Percentiles rank a stretch among this genome's conserved stretches.
phyloP scores from a whole-genome alignment of 2,329 filamentous ascomycete species.

The Fusarium zealandicum region DNA sequence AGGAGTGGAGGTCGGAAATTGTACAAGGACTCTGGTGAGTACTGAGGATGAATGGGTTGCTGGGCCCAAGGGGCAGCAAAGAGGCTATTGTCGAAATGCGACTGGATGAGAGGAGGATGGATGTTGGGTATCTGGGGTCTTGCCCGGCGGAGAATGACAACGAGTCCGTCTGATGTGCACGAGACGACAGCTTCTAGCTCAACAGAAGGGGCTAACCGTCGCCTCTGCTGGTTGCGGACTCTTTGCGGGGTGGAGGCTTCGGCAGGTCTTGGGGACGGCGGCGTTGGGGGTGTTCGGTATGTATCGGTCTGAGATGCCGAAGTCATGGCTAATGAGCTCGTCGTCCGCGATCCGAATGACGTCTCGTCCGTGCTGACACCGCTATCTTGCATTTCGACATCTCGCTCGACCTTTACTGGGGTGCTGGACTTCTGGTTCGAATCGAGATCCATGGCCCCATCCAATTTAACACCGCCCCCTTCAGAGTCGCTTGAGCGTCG shows the following conservation, averaged over 20 bases:
- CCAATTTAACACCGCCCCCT: slow-evolving; percentile 56
- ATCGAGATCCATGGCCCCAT: slow-evolving; percentile 53
- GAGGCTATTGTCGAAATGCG: slow-evolving; percentile 66
- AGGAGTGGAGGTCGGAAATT: slow-evolving; percentile 45
- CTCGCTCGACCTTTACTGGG: slow-evolving; percentile 49
- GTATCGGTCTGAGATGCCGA: slow-evolving; percentile 7
- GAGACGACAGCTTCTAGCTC: slow-evolving; percentile 91
- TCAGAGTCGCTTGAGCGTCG: slow-evolving; percentile 51
- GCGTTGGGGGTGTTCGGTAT: slow-evolving; percentile 31
- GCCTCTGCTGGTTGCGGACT: slow-evolving; percentile 7
- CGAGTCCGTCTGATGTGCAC: slow-evolving; percentile 86
- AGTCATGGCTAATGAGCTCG: slow-evolving; percentile 17
- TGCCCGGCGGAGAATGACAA: slow-evolving; percentile 79
- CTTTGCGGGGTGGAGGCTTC: slow-evolving; percentile 6
- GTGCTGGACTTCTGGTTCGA: slow-evolving; percentile 39
- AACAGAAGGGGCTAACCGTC: slow-evolving; percentile 54
- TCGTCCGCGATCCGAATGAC: slow-evolving; percentile 21
- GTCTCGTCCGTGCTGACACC: slow-evolving; percentile 6
- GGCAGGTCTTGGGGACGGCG: slow-evolving; percentile 13
- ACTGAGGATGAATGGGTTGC: slow-evolving; percentile 64
- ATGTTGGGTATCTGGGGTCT: slow-evolving; percentile 71
- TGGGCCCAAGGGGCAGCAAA: slow-evolving; percentile 83
- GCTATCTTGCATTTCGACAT: slow-evolving; percentile 33
- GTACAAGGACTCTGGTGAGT: slow-evolving; percentile 47
- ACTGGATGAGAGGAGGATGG: slow-evolving; percentile 55